Evolutionary conservation across 176 grass and related monocot genomes (phyloP).

Genomic region (Carex cristatella): DNA sequence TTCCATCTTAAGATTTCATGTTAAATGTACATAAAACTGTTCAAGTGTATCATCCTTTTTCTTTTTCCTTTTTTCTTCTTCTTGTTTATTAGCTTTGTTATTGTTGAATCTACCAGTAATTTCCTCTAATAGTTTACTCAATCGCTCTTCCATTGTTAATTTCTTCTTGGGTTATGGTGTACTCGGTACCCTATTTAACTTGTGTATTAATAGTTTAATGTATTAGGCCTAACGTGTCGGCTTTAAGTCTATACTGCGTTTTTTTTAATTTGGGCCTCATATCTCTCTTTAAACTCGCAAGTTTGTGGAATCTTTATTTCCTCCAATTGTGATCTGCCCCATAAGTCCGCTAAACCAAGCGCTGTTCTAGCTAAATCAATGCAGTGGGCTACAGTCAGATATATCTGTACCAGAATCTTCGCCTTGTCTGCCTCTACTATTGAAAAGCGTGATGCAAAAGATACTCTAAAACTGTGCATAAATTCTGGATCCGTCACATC

Average conservation of each 20-base stretch:
- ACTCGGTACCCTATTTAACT: not conserved
- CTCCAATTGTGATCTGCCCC: no score
- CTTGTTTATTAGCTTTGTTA: conserved; percentile 1
- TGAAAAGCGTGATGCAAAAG: not conserved
- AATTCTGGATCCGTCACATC: not conserved
- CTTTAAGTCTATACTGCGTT: not conserved
- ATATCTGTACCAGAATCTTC: not conserved
- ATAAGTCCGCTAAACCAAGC: no score
- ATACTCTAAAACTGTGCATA: not conserved
- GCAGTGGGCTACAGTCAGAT: not conserved
- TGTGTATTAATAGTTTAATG: not conserved
- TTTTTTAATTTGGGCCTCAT: not conserved
- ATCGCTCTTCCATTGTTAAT: not conserved
- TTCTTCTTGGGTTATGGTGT: not conserved
- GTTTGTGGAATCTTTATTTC: no score
- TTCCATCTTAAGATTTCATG: not conserved
- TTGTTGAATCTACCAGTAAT: not conserved
- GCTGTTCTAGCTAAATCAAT: not conserved
- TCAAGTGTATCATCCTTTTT: not conserved
- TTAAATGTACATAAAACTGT: conserved; percentile 15
- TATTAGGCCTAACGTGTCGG: not conserved
- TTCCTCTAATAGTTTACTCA: not conserved
- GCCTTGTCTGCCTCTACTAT: no score
- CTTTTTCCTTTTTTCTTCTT: not conserved
- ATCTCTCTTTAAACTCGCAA: no score